These are phyloP conservation scores for Suaeda aralocaspica DNA, from an alignment of 148 eudicot genomes.

Conservation along the genomic window DNA sequence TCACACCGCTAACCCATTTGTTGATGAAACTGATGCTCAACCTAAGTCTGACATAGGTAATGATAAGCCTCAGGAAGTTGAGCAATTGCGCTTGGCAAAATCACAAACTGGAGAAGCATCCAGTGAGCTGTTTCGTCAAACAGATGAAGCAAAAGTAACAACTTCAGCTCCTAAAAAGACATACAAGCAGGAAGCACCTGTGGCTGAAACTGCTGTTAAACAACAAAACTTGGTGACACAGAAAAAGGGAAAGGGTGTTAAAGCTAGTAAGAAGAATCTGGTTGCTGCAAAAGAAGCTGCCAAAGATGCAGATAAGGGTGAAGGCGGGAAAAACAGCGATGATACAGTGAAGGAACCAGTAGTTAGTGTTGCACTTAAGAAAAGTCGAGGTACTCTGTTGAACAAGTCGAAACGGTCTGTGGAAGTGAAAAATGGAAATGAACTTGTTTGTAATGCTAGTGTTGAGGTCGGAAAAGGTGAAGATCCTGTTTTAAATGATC, in stretches of 20 bases:
- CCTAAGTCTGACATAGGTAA: conserved; percentile 15
- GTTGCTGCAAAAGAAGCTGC: conserved; percentile 10
- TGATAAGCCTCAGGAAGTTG: conserved; percentile 16
- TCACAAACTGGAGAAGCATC: conserved; percentile 14
- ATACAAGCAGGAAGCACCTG: conserved; percentile 23
- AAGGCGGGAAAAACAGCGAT: background rate
- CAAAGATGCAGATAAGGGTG: conserved; percentile 18
- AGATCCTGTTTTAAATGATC: conserved; percentile 9
- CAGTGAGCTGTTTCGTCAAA: conserved; percentile 13
- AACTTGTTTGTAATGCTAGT: background rate
- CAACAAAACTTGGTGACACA: conserved; percentile 26
- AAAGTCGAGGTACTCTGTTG: conserved; percentile 20
- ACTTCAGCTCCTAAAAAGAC: conserved; percentile 16
- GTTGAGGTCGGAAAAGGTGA: background rate
- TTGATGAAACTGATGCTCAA: conserved; percentile 65
- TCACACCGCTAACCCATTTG: conserved; percentile 19
- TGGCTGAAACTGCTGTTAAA: conserved; percentile 15
- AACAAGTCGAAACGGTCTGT: conserved; percentile 18
- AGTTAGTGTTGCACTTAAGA: conserved; percentile 19
- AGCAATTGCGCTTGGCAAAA: conserved; percentile 8
- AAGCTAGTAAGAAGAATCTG: conserved; percentile 29
- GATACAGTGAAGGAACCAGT: conserved; percentile 22
- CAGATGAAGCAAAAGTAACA: conserved; percentile 26
- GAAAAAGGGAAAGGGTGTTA: conserved; percentile 39
- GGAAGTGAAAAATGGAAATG: background rate